phyloP scores from a whole-genome alignment of 176 grass and related monocot genomes.

The Lolium perenne region DNA sequence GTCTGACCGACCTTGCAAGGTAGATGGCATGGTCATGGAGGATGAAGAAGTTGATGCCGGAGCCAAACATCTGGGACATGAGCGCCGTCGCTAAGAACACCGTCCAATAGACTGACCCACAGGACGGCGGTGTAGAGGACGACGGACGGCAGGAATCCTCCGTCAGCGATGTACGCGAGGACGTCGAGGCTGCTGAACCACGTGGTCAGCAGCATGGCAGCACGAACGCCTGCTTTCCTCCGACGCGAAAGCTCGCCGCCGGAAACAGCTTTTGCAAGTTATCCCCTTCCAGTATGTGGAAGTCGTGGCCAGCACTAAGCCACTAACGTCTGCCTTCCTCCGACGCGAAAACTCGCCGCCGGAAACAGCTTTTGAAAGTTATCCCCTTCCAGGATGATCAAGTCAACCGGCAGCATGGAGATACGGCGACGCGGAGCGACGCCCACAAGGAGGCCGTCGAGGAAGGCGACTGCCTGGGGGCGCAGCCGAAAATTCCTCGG shows the following conservation, averaged over 20 bases:
- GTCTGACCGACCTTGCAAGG: too few species aligned
- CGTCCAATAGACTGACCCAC: slow-evolving; percentile 51
- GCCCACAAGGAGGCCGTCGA: too few species aligned
- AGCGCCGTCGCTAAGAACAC: slow-evolving; percentile 49
- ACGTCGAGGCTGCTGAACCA: slow-evolving; percentile 65
- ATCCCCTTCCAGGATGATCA: slow-evolving; percentile 62
- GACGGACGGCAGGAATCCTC: slow-evolving; percentile 51
- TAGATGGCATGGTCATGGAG: too few species aligned
- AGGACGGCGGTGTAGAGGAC: slow-evolving; percentile 52
- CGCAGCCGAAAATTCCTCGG: too few species aligned
- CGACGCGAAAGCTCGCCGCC: slow-evolving; percentile 16
- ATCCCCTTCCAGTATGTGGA: slow-evolving; percentile 64
- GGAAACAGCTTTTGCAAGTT: slow-evolving; percentile 65
- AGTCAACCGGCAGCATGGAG: too few species aligned
- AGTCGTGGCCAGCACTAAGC: too few species aligned
- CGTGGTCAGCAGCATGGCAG: slow-evolving; percentile 63
- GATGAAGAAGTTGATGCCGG: too few species aligned
- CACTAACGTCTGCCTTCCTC: slow-evolving; percentile 58
- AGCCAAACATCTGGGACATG: too few species aligned
- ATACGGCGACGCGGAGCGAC: too few species aligned
- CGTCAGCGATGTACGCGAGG: slow-evolving; percentile 52
- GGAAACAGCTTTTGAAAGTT: slow-evolving; percentile 65
- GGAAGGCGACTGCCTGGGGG: too few species aligned
- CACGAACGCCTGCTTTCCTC: slow-evolving; percentile 59
- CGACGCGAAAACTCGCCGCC: slow-evolving; percentile 16